Percentiles rank a stretch among this genome's conserved stretches.
phyloP scores from a whole-genome alignment of 2,329 filamentous ascomycete genomes.

The Alternaria sp. region DNA sequence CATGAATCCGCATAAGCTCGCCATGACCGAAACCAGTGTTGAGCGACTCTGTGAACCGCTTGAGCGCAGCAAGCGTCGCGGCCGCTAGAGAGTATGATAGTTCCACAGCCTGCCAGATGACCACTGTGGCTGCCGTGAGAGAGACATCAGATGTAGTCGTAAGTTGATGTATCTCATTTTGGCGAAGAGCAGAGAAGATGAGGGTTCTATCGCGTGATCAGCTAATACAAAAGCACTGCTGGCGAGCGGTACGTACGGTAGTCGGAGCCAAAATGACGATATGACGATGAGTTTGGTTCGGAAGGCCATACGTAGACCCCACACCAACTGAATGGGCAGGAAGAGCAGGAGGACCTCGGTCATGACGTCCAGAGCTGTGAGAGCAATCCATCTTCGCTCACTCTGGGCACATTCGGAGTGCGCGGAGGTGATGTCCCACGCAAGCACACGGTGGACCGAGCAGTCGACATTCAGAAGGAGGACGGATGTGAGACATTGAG shows the following conservation, averaged over 20 bases:
- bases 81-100: constrained; percentile 15
- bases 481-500: not conserved
- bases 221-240: not conserved
- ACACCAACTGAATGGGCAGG: constrained; percentile 23
- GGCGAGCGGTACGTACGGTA: constrained; percentile 14
- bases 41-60: constrained; percentile 18
- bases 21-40: constrained; percentile 23
- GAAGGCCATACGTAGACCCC: constrained; percentile 19
- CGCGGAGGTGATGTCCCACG: not conserved
- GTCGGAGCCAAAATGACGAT: constrained; percentile 23
- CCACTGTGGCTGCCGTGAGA: constrained; percentile 12
- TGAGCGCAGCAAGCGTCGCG: constrained; percentile 16
- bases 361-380: not conserved
- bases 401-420: not conserved
- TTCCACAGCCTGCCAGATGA: constrained; percentile 20
- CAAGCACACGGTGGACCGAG: not conserved
- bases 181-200: constrained; percentile 12
- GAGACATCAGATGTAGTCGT: constrained; percentile 4
- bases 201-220: constrained; percentile 3
- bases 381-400: not conserved
- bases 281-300: constrained; percentile 23
- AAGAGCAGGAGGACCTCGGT: constrained; percentile 6
- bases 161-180: constrained; percentile 7
- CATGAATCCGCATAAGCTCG: constrained; percentile 16
- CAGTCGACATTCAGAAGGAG: not conserved